A percentile compares a stretch with the other conserved stretches of the same genome.
phyloP scores from a whole-genome alignment of 1,284 basidiomycete genomes.

The Apiotrichum gamsii region DNA sequence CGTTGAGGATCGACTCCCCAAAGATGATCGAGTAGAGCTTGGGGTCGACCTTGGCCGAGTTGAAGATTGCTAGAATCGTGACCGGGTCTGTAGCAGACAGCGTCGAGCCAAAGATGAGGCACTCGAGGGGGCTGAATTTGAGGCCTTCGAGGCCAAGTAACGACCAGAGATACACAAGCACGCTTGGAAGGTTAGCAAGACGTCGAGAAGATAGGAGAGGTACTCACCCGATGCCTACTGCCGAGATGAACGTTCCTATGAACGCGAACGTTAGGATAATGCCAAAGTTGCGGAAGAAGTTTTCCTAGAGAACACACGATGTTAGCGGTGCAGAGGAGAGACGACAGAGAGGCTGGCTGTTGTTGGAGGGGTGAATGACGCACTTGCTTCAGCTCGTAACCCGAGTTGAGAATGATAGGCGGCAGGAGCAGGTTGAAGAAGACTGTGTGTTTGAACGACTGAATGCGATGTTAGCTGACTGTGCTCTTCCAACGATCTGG shows the following conservation, averaged over 20 bases:
- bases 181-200: slow-evolving; percentile 49
- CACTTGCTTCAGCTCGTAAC: slow-evolving; percentile 94
- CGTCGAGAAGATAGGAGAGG: not conserved
- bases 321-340: too few relatives aligned
- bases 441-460: slow-evolving; percentile 94
- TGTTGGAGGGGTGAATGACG: too few relatives aligned
- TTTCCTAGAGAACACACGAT: too few relatives aligned
- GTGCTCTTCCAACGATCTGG: not conserved
- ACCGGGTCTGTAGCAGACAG: slow-evolving; percentile 97
- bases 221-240: slow-evolving; percentile 83
- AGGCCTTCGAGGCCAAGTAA: slow-evolving; percentile 82
- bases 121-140: slow-evolving; percentile 72
- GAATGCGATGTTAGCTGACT: not conserved
- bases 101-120: slow-evolving; percentile 92
- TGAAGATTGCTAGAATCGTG: slow-evolving; percentile 97
- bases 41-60: slow-evolving; percentile 97
- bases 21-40: slow-evolving; percentile 98
- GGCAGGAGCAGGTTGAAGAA: slow-evolving; percentile 97
- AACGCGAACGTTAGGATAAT: slow-evolving; percentile 96
- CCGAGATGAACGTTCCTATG: slow-evolving; percentile 91
- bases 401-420: slow-evolving; percentile 96
- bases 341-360: too few relatives aligned
- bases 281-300: slow-evolving; percentile 96
- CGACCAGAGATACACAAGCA: slow-evolving; percentile 88
- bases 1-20: slow-evolving; percentile 93